A percentile compares a stretch with the other conserved stretches of the same genome.
phyloP scores from a whole-genome alignment of 768 basidiomycete genomes.

The Rhizopogon rudus region DNA sequence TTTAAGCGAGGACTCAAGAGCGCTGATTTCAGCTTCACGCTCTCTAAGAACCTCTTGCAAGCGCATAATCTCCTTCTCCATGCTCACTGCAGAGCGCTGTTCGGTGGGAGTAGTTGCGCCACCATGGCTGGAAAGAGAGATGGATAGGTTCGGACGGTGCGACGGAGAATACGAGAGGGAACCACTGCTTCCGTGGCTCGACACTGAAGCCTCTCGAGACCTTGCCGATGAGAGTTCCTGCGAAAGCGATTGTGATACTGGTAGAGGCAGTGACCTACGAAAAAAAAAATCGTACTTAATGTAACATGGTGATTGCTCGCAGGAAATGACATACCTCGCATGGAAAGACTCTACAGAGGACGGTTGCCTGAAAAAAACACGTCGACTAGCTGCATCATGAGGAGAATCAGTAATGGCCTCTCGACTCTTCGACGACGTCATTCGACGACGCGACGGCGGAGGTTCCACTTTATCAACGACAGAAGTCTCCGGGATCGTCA shows the following conservation, averaged over 20 bases:
- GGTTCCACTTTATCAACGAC: conserved; percentile 38
- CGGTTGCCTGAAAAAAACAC: conserved; percentile 86
- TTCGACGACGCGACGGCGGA: conserved; percentile 45
- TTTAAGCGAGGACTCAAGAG: conserved; percentile 55
- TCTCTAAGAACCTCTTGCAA: conserved; percentile 89
- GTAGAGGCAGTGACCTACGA: conserved; percentile 83
- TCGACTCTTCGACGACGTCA: conserved; percentile 42
- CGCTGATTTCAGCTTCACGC: conserved; percentile 84
- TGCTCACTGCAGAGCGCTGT: conserved; percentile 76
- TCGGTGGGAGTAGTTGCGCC: conserved; percentile 25
- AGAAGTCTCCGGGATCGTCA: conserved; percentile 37
- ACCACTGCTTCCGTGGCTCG: conserved; percentile 69
- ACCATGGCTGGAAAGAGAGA: conserved; percentile 43
- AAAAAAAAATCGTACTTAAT: conserved; percentile 12
- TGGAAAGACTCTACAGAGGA: conserved; percentile 85
- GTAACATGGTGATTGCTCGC: conserved; percentile 5
- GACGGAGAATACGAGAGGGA: conserved; percentile 57
- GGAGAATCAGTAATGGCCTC: conserved; percentile 39
- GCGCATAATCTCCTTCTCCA: conserved; percentile 95
- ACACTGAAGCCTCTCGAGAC: conserved; percentile 78
- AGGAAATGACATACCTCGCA: conserved; percentile 52
- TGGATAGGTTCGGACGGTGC: conserved; percentile 52
- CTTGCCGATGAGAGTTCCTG: conserved; percentile 92
- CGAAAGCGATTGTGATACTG: conserved; percentile 93
- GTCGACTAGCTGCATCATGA: conserved; percentile 48